Evolutionary conservation across 73 alveolate genomes (phyloP).

Genomic region (Symbiodinium natans): DNA sequence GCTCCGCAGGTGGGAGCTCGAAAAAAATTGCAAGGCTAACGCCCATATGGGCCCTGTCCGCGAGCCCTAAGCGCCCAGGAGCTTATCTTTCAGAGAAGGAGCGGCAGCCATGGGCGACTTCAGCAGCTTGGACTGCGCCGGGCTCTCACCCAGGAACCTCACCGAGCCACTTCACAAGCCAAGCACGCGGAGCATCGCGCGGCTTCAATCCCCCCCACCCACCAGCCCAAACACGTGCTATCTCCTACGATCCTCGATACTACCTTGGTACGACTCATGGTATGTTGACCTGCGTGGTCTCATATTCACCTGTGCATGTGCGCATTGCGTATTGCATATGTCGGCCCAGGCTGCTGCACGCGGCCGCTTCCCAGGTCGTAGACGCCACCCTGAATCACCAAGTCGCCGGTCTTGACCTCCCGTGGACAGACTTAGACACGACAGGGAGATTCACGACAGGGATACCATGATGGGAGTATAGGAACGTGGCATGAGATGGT

Average conservation of each 20-base stretch:
- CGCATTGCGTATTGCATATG: no score
- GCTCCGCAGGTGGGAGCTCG: neutral
- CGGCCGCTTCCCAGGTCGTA: conserved; percentile 41
- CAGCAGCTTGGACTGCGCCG: conserved; percentile 17
- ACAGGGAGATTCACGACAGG: no score
- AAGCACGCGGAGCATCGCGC: no score
- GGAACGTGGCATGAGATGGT: no score
- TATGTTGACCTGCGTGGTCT: no score
- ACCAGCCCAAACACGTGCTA: no score
- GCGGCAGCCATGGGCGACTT: neutral
- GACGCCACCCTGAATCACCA: conserved; percentile 69
- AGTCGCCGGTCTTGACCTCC: conserved; percentile 21
- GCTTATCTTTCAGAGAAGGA: conserved; percentile 4
- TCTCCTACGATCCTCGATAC: no score
- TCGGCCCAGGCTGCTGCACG: neutral
- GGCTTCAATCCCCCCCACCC: no score
- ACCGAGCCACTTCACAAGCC: neutral
- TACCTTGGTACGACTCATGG: no score
- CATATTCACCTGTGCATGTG: no score
- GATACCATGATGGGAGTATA: neutral
- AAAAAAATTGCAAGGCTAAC: no score
- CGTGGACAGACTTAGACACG: neutral
- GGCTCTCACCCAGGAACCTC: conserved; percentile 38
- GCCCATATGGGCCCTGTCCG: no score
- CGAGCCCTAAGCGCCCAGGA: conserved; percentile 10